phyloP scores from a whole-genome alignment of 768 basidiomycete genomes.

The Auriscalpium orientale region DNA sequence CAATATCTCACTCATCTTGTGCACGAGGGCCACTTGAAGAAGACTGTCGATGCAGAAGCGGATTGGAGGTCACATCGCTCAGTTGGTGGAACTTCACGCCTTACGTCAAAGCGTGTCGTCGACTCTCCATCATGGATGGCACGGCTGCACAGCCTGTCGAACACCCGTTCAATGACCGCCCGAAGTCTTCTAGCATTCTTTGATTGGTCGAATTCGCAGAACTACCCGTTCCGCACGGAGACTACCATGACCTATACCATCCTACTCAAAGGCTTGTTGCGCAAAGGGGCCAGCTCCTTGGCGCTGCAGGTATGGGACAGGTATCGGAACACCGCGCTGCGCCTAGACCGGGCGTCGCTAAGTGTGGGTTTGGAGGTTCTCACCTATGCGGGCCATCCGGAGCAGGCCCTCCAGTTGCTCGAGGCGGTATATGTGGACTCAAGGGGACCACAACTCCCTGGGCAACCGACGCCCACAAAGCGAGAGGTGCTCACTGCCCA shows the following conservation, averaged over 20 bases:
- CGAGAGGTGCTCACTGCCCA: background rate
- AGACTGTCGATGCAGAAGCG: too few relatives aligned
- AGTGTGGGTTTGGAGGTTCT: slow-evolving; percentile 44
- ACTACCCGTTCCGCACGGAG: slow-evolving; percentile 30
- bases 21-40: background rate
- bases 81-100: too few relatives aligned
- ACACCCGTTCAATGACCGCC: slow-evolving; percentile 13
- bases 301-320: slow-evolving; percentile 29
- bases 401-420: slow-evolving; percentile 44
- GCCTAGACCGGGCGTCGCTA: slow-evolving; percentile 41
- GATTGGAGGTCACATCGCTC: too few relatives aligned
- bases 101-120: too few relatives aligned
- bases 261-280: slow-evolving; percentile 45
- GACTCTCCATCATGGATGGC: too few relatives aligned
- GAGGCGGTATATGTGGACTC: slow-evolving; percentile 26
- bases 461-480: too few relatives aligned
- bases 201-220: slow-evolving; percentile 21
- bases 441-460: background rate
- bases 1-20: slow-evolving; percentile 9
- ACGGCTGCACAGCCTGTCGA: background rate
- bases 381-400: slow-evolving; percentile 34
- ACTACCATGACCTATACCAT: slow-evolving; percentile 42
- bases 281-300: slow-evolving; percentile 29
- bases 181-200: slow-evolving; percentile 32
- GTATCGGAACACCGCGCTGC: slow-evolving; percentile 8